Evolutionary conservation across 495 filamentous ascomycete species (phyloP).

Genomic region (Aspergillus nidulans): DNA sequence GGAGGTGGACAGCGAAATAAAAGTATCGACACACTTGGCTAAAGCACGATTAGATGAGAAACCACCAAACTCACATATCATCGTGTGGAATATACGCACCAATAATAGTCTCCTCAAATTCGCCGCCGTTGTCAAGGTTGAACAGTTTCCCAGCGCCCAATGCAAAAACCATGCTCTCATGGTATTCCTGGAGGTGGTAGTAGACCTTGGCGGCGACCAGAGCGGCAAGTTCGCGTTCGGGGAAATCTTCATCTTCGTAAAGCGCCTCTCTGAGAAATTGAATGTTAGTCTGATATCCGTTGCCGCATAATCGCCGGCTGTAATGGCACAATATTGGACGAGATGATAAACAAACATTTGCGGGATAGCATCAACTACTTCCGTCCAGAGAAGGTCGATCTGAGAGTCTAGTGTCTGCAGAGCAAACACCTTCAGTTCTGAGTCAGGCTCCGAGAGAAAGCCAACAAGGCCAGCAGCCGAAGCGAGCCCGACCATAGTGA

Average conservation of each 20-base stretch:
- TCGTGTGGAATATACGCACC: constrained; percentile 29
- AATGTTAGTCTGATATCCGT: constrained; percentile 13
- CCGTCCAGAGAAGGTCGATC: constrained; percentile 94
- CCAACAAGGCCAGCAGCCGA: constrained; percentile 93
- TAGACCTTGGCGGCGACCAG: constrained; percentile 96
- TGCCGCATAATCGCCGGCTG: not conserved
- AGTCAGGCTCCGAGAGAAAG: constrained; percentile 91
- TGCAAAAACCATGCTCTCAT: constrained; percentile 98
- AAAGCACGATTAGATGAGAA: constrained; percentile 13
- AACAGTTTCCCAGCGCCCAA: constrained; percentile 93
- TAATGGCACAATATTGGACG: not conserved
- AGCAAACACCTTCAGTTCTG: constrained; percentile 88
- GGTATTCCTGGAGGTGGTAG: constrained; percentile 97
- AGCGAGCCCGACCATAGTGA: constrained; percentile 81
- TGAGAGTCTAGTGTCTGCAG: constrained; percentile 90
- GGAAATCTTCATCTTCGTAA: constrained; percentile 93
- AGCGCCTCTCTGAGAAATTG: constrained; percentile 74
- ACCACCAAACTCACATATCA: not conserved
- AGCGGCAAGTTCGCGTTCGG: constrained; percentile 89
- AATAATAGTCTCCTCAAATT: constrained; percentile 99
- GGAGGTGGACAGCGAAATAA: constrained; percentile 78
- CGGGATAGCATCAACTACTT: constrained; percentile 85
- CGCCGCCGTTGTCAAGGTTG: constrained; percentile 82
- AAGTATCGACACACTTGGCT: constrained; percentile 96
- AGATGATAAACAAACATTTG: constrained; percentile 69